Conservation (phyloP, 192 early-diverging fungal species). For the Gigaspora rosea region DNA sequence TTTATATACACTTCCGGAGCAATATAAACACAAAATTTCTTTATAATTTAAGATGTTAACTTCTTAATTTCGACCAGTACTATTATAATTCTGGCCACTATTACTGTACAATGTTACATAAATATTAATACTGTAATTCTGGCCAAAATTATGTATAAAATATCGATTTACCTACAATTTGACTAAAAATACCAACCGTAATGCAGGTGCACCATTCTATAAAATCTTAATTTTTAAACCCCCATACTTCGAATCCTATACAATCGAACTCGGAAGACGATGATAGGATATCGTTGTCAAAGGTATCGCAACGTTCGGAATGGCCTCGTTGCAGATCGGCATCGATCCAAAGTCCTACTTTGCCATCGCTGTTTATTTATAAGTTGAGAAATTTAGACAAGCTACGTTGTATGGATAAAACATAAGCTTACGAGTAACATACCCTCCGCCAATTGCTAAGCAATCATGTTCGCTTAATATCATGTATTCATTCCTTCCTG, state of each 20-base stretch:
- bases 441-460: constrained; percentile 79
- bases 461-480: constrained; percentile 72
- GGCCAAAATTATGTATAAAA: too few species aligned
- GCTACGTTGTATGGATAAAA: background rate
- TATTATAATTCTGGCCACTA: too few species aligned
- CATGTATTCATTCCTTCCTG: constrained; percentile 81
- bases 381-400: background rate
- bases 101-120: too few species aligned
- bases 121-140: too few species aligned
- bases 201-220: too few species aligned
- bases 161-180: too few species aligned
- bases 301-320: constrained; percentile 68
- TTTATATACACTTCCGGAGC: too few species aligned
- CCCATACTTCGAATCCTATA: constrained; percentile 31
- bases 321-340: constrained; percentile 69
- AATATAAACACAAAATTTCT: too few species aligned
- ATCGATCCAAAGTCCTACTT: constrained; percentile 77
- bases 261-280: constrained; percentile 28
- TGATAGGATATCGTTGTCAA: constrained; percentile 71
- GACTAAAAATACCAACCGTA: too few species aligned
- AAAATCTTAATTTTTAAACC: constrained; percentile 17
- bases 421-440: constrained; percentile 22
- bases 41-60: too few species aligned
- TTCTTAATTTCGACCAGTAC: too few species aligned
- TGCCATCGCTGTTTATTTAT: constrained; percentile 56